phyloP scores from a whole-genome alignment of 2,329 filamentous ascomycete species.

The Penicillium sp. region DNA sequence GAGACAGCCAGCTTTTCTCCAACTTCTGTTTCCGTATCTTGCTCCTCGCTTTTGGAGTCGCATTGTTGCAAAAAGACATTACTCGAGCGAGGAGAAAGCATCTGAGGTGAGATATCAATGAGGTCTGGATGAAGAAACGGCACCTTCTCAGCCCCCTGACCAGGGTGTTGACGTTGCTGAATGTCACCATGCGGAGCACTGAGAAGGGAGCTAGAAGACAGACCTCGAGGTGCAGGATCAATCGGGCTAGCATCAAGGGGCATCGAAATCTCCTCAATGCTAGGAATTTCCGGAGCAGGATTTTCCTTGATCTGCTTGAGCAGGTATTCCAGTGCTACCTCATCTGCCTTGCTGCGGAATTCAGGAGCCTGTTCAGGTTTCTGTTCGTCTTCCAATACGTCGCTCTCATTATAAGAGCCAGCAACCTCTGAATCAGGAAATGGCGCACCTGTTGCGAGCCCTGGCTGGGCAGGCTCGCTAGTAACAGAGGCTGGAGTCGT shows the following conservation, averaged over 20 bases:
- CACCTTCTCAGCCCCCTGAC: neutral
- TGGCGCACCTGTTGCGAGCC: neutral
- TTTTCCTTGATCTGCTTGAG: neutral
- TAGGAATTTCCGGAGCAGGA: neutral
- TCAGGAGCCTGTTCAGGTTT: neutral
- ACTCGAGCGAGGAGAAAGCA: neutral
- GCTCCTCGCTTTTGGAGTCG: neutral
- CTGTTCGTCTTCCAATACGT: neutral
- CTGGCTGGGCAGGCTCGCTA: neutral
- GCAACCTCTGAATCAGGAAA: neutral
- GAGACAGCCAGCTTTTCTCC: neutral
- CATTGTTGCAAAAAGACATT: neutral
- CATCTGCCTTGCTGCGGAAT: neutral
- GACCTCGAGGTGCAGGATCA: neutral
- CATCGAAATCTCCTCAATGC: neutral
- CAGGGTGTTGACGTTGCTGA: neutral
- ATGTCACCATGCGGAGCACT: neutral
- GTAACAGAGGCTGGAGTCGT: neutral
- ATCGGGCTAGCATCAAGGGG: neutral
- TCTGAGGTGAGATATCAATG: constrained; percentile 2
- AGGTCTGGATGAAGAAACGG: constrained; percentile 2
- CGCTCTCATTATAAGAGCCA: neutral
- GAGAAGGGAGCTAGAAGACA: neutral
- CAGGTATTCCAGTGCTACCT: neutral
- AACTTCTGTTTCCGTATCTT: neutral